Evolutionary conservation across 257 asterid species (phyloP), one percentile per base, ranked within the genome.

Genomic region (Linderniella brevidens): DNA sequence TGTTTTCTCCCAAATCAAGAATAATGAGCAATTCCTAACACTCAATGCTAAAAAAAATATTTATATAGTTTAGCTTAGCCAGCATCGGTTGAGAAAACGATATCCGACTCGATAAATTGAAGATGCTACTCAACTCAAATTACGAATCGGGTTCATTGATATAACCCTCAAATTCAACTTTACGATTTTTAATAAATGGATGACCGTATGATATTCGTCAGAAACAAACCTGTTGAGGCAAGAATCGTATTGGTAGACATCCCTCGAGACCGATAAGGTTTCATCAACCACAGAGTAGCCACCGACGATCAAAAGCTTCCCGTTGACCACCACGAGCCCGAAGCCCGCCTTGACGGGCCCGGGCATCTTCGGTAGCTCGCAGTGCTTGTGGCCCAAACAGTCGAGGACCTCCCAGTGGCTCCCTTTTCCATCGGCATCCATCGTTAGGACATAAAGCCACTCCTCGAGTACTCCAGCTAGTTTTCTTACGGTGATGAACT

Each of bases 341-440:
- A 75, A 82, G 17, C 92, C 83, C 13, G 64, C 68, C 51, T 67
- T 71, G 29, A 48, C 45, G 9, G 77, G 86, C 39, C 87, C 92
- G 0, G 93, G 95, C 88, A 82, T 80, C 10, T 67, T 53, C 9
- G 75, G 84, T 43, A 87, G 74, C 41, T 50, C 65, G 5, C 50
- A 68, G 47, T 55, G 82, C 50, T 71, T 70, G 13, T 53, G 56
- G 20, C 95, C 95, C 5, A 48, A 53, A 55, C 86, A 63, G 59
- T 83, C 93, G 19, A 79, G 37, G 58, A 83, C 93, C 64, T 73
- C 88, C 97, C 95, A 87, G 50, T 61, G 74, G 79, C 71, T 71
- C 61, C 64, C 72, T 41, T 69, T 77, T 42, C 92, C 97, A 19
- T 71, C 66, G 46, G 53, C 63, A 44, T 79, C 76, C 48, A 42